Conservation (phyloP, 306 rosid species). For the Prunus kanzakura region DNA sequence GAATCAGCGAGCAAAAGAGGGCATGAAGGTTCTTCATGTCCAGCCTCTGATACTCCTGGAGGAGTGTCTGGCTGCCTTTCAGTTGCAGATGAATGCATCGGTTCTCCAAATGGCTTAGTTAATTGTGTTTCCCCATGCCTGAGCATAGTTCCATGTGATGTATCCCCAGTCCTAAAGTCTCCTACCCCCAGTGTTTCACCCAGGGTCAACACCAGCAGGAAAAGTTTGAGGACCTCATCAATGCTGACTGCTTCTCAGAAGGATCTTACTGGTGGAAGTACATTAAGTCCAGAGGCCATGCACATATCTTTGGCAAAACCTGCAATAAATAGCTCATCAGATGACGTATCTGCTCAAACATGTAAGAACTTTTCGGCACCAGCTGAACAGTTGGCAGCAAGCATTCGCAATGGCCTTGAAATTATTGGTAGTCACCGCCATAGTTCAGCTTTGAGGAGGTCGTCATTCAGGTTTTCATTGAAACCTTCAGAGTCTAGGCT, state of each 20-base stretch:
- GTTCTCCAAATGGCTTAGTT: conserved; percentile 37
- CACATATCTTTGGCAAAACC: conserved; percentile 34
- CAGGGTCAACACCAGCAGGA: conserved; percentile 74
- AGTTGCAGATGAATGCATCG: conserved; percentile 31
- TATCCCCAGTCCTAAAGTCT: conserved; percentile 62
- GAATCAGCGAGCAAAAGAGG: conserved; percentile 38
- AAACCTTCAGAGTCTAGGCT: conserved; percentile 60
- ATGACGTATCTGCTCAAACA: conserved; percentile 42
- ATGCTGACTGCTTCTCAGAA: conserved; percentile 74
- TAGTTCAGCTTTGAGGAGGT: conserved; percentile 67
- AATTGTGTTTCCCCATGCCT: conserved; percentile 61
- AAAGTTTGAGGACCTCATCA: conserved; percentile 79
- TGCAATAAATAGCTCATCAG: conserved; percentile 31
- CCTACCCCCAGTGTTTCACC: conserved; percentile 92
- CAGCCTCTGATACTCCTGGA: conserved; percentile 34
- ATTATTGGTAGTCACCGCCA: conserved; percentile 58
- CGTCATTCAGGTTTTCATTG: conserved; percentile 70
- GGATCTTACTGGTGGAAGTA: conserved; percentile 38
- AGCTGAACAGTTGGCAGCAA: conserved; percentile 81
- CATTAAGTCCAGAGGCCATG: conserved; percentile 29
- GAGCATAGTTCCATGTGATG: conserved; percentile 45
- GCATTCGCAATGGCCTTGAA: conserved; percentile 92
- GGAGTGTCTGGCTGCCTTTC: conserved; percentile 38
- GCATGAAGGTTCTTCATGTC: conserved; percentile 25
- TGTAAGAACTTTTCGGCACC: conserved; percentile 43